A percentile compares a stretch with the other conserved stretches of the same genome.
phyloP scores from a whole-genome alignment of 768 basidiomycete genomes.

The Trametes sanguinea region DNA sequence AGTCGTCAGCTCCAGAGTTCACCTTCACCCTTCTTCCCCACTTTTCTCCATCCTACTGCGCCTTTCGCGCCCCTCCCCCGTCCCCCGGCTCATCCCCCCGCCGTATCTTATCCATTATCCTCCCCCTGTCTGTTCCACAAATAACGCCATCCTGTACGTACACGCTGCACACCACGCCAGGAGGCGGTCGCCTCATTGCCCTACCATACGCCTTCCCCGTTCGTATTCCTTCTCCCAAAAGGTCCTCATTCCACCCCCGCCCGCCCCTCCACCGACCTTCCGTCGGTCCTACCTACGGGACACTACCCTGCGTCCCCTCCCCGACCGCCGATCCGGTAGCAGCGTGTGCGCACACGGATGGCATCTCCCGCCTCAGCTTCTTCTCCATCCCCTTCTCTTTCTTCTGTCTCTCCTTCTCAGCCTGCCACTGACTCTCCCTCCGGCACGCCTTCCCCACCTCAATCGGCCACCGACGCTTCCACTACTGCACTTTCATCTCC shows the following conservation, averaged over 20 bases:
- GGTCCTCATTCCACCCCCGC: background rate
- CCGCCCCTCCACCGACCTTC: background rate
- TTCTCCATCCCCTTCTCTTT: constrained; percentile 21
- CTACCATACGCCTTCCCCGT: background rate
- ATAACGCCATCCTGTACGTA: background rate
- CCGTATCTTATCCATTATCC: constrained; percentile 4
- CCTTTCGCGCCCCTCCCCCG: background rate
- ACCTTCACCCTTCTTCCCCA: background rate
- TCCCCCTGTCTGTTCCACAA: background rate
- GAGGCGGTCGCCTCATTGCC: background rate
- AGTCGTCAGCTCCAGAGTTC: background rate
- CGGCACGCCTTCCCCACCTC: constrained; percentile 23
- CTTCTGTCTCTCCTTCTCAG: constrained; percentile 24
- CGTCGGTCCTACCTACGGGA: background rate
- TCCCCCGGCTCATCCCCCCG: background rate
- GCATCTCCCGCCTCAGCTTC: constrained; percentile 18
- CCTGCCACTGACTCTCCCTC: constrained; percentile 22
- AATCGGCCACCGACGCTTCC: background rate
- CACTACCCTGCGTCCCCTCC: background rate
- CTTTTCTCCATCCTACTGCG: constrained; percentile 1
- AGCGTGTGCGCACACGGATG: constrained; percentile 7
- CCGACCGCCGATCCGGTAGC: background rate
- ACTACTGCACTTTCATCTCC: background rate
- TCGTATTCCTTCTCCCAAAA: background rate
- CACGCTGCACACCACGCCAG: background rate